These are phyloP conservation scores for Aspergillus sp. DNA, from an alignment of 2,329 filamentous ascomycete species.

Conservation along the genomic window DNA sequence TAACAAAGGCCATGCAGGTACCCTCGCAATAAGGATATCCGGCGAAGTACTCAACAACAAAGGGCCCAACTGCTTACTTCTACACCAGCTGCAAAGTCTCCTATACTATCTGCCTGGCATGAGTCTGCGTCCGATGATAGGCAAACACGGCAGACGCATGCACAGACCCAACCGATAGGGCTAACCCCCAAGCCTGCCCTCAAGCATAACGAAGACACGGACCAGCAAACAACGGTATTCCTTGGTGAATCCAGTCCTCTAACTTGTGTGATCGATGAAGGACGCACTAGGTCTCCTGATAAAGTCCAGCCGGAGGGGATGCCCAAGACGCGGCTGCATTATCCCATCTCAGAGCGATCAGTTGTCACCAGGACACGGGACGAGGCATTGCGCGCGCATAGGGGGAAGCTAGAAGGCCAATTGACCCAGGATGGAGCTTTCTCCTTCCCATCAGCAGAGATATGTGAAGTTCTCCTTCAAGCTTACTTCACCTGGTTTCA, in stretches of 20 bases:
- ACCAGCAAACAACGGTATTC: slow-evolving; percentile 28
- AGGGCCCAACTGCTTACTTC: not conserved
- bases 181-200: not conserved
- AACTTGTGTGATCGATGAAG: slow-evolving; percentile 42
- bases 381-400: slow-evolving; percentile 15
- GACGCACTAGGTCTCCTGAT: slow-evolving; percentile 16
- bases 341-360: slow-evolving; percentile 24
- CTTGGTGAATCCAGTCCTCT: slow-evolving; percentile 44
- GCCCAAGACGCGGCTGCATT: slow-evolving; percentile 31
- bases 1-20: slow-evolving; percentile 6
- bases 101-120: not conserved
- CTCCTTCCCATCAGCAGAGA: slow-evolving; percentile 37
- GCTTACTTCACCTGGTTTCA: slow-evolving; percentile 53
- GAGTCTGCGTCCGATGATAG: not conserved
- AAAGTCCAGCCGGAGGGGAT: slow-evolving; percentile 23
- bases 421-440: slow-evolving; percentile 37
- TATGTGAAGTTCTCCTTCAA: slow-evolving; percentile 38
- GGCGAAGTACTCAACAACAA: not conserved
- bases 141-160: not conserved
- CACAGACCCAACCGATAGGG: not conserved
- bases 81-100: not conserved
- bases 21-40: slow-evolving; percentile 14
- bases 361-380: slow-evolving; percentile 10
- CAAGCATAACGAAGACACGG: not conserved
- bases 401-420: slow-evolving; percentile 27